Conservation (phyloP, 2,329 filamentous ascomycete genomes). For the Fusarium newnesense region DNA sequence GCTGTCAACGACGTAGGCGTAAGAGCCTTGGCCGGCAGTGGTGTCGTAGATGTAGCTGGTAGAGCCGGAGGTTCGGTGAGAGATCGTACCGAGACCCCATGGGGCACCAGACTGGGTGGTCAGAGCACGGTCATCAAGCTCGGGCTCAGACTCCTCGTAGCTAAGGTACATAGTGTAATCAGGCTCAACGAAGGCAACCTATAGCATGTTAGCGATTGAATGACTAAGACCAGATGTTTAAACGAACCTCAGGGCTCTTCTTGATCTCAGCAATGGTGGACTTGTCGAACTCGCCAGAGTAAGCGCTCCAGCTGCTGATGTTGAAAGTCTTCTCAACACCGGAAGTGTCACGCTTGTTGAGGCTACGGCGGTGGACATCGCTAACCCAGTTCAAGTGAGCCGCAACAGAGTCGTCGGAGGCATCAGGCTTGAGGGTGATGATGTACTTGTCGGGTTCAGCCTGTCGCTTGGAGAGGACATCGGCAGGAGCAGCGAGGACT, state of each 20-base stretch:
- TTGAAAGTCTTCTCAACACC: conserved; percentile 47
- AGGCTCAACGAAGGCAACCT: conserved; percentile 42
- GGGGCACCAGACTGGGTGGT: conserved; percentile 38
- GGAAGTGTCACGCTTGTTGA: conserved; percentile 57
- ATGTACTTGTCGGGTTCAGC: conserved; percentile 58
- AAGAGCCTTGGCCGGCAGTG: conserved; percentile 61
- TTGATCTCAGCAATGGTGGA: conserved; percentile 54
- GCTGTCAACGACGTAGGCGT: conserved; percentile 70
- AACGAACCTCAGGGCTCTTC: conserved; percentile 53
- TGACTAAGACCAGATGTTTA: background rate
- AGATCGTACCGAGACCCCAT: conserved; percentile 43
- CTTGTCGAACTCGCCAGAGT: conserved; percentile 55
- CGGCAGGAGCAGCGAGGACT: conserved; percentile 40
- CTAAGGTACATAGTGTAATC: conserved; percentile 37
- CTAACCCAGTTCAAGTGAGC: conserved; percentile 60
- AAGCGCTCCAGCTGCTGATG: conserved; percentile 50
- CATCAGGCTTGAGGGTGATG: conserved; percentile 67
- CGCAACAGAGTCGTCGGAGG: conserved; percentile 55
- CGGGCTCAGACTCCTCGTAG: conserved; percentile 21
- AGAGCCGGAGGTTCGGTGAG: conserved; percentile 39
- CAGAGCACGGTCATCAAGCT: conserved; percentile 37
- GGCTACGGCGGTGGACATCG: conserved; percentile 63
- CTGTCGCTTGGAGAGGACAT: conserved; percentile 13
- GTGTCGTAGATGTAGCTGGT: conserved; percentile 60
- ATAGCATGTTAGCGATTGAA: background rate